These are phyloP conservation scores for Metrosideros polymorpha DNA, from an alignment of 441 rosid genomes.

Conservation along the genomic window DNA sequence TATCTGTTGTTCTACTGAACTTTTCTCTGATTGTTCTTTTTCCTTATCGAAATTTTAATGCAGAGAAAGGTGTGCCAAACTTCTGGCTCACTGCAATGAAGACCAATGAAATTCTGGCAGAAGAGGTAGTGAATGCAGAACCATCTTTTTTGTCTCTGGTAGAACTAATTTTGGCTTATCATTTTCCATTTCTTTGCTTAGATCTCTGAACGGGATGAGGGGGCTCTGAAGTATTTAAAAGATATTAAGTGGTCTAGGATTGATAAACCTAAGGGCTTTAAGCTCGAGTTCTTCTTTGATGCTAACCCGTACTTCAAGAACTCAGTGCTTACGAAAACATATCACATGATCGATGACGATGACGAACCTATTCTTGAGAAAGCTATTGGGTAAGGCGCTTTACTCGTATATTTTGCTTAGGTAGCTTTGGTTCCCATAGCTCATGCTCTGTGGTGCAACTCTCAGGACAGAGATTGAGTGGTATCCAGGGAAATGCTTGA, in stretches of 20 bases:
- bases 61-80: conserved; percentile 90
- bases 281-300: conserved; percentile 2
- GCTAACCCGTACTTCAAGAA: conserved; percentile 3
- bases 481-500: conserved; percentile 82
- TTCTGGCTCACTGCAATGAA: conserved; percentile 89
- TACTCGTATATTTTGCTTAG: background rate
- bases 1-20: background rate
- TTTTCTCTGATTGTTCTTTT: background rate
- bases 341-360: conserved; percentile 17
- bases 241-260: conserved; percentile 23
- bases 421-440: background rate
- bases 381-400: conserved; percentile 3
- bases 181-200: conserved; percentile 6
- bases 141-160: background rate
- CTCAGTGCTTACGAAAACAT: background rate
- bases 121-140: conserved; percentile 42
- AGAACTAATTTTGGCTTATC: background rate
- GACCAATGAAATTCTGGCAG: conserved; percentile 70
- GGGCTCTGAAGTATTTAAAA: conserved; percentile 65
- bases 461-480: conserved; percentile 84
- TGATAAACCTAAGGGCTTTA: conserved; percentile 2
- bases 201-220: conserved; percentile 89
- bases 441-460: background rate
- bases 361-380: conserved; percentile 21
- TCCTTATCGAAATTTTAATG: conserved; percentile 1